Conservation (phyloP, 441 rosid species). For the Erodium trifolium region DNA sequence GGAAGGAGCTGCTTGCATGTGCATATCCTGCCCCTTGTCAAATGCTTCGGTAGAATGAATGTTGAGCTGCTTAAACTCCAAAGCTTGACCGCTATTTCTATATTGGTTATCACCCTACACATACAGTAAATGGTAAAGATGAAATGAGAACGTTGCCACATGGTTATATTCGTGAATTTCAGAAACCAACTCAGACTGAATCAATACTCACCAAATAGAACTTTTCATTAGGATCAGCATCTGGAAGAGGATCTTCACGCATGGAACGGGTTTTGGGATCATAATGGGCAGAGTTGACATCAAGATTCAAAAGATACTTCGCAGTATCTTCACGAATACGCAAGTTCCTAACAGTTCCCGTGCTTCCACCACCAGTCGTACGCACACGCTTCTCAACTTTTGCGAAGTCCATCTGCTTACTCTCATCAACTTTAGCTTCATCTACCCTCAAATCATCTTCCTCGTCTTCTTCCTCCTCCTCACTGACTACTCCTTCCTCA, state of each 20-base stretch:
- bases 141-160: neutral
- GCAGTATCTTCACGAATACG: conserved; percentile 89
- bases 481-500: conserved; percentile 21
- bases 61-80: conserved; percentile 76
- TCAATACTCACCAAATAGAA: conserved; percentile 36
- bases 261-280: conserved; percentile 85
- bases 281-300: conserved; percentile 69
- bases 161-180: neutral
- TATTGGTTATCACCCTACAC: conserved; percentile 77
- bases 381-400: conserved; percentile 92
- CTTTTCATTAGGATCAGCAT: conserved; percentile 60
- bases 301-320: conserved; percentile 76
- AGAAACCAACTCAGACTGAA: neutral
- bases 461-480: conserved; percentile 41
- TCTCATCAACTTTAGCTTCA: conserved; percentile 93
- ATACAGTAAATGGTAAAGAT: neutral
- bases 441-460: conserved; percentile 72
- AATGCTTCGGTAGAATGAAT: conserved; percentile 77
- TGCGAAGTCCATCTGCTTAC: conserved; percentile 88
- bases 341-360: conserved; percentile 84
- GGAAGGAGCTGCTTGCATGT: conserved; percentile 88
- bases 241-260: conserved; percentile 71
- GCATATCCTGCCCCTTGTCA: conserved; percentile 89
- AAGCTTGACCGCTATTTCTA: conserved; percentile 78
- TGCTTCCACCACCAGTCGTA: conserved; percentile 93